A percentile compares a stretch with the other conserved stretches of the same genome.
phyloP scores from a whole-genome alignment of 2,329 filamentous ascomycete species.

The Claviceps sp. region DNA sequence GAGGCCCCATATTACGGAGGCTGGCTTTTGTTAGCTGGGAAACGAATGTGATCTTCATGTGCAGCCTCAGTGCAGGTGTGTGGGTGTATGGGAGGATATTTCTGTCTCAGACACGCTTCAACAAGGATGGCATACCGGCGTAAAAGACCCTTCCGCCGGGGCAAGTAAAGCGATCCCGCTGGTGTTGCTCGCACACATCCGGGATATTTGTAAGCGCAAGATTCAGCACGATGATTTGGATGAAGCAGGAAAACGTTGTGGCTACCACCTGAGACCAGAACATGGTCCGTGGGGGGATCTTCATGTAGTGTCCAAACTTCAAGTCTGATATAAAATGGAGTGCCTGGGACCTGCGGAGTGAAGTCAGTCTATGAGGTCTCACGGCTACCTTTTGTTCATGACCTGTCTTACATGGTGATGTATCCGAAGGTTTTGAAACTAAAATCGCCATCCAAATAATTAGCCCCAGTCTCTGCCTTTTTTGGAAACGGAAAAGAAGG shows the following conservation, averaged over 20 bases:
- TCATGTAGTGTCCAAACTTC: slow-evolving; percentile 65
- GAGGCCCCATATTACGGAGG: slow-evolving; percentile 55
- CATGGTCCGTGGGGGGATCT: slow-evolving; percentile 52
- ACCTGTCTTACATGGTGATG: slow-evolving; percentile 37
- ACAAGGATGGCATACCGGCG: slow-evolving; percentile 27
- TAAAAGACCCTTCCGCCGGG: slow-evolving; percentile 53
- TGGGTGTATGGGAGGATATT: neutral
- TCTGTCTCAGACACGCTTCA: neutral
- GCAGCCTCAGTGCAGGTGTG: no score
- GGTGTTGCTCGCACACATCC: slow-evolving; percentile 45
- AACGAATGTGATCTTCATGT: neutral
- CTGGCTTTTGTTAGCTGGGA: slow-evolving; percentile 15
- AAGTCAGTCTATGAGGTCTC: neutral
- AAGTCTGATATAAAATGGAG: slow-evolving; percentile 52
- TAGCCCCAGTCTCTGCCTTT: neutral
- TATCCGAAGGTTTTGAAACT: slow-evolving; percentile 52
- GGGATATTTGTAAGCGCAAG: slow-evolving; percentile 47
- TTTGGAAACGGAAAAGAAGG: no score
- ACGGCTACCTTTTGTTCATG: neutral
- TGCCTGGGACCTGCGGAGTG: slow-evolving; percentile 36
- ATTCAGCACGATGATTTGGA: slow-evolving; percentile 53
- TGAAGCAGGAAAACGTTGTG: slow-evolving; percentile 51
- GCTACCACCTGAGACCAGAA: slow-evolving; percentile 54
- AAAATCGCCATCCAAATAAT: neutral
- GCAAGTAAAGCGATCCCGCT: slow-evolving; percentile 47